These are phyloP conservation scores for Globisporangium cylindrosporum DNA, from an alignment of 352 stramenopile genomes.

Conservation along the genomic window DNA sequence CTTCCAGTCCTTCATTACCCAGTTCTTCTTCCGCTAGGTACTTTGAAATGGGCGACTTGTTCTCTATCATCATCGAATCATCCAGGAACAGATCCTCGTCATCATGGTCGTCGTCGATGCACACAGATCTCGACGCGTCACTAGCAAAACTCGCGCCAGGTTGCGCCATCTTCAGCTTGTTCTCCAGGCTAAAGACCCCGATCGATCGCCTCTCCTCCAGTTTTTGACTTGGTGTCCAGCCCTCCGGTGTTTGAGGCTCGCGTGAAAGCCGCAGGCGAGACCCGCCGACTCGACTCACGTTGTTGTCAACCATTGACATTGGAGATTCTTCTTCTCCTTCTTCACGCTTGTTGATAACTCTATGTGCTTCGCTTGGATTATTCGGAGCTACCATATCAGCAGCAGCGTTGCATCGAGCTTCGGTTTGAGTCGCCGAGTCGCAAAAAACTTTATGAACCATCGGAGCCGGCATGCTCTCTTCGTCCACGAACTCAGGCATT, in stretches of 20 bases:
- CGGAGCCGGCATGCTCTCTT: neutral
- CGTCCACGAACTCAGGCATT: neutral
- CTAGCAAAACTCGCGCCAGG: neutral
- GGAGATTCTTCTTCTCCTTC: neutral
- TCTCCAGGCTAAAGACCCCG: neutral
- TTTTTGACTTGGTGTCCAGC: neutral
- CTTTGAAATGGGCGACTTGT: conserved; percentile 8
- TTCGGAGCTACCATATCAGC: neutral
- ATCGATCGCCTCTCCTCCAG: neutral
- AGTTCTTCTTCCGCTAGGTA: conserved; percentile 1
- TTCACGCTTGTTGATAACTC: neutral
- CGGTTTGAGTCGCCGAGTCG: conserved; percentile 3
- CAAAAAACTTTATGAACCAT: neutral
- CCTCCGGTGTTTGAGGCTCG: neutral
- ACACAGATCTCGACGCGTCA: conserved; percentile 4
- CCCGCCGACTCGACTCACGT: neutral
- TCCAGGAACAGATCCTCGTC: neutral
- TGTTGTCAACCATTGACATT: neutral
- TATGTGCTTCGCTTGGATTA: neutral
- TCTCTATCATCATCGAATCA: neutral
- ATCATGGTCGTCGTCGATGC: neutral
- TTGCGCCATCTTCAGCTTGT: neutral
- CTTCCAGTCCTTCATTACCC: neutral
- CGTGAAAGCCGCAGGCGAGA: neutral
- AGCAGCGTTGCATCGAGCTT: neutral